Base-by-base conservation (phyloP, 495 filamentous ascomycete genomes). In the Geoglossum glabrum region DNA sequence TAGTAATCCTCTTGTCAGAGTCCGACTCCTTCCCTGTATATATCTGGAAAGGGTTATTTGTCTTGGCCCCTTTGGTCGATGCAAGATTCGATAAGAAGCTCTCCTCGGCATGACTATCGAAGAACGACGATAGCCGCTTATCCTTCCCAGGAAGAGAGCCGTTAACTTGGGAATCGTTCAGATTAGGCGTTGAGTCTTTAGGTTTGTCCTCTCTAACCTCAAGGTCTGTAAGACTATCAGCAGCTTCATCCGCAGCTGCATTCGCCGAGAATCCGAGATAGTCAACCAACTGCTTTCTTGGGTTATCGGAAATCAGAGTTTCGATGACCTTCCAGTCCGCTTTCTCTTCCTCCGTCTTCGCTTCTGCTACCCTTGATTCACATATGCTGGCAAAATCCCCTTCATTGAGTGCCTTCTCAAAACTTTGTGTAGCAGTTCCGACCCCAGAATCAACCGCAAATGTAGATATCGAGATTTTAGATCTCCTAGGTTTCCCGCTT, bases 281-380 rank as follows among this genome's bases (percentile, higher is more conserved):
- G 57, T 89, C 84, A 9, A 88, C 74, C 52, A 97, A 79, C 62
- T 83, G 79, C 66, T 83, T 82, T 54, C 88, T 78, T 43, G 87
- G 84, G 67, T 89, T 85, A 9, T 79, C 79, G 8, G 88, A 80
- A 40, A 88, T 82, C 66, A 97, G 69, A n/a, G 87, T 85, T 68
- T 90, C 80, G 59, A 99, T 83, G 28, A 95, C 86, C 68, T 83
- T 82, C 92, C 92, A 99, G 67, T 97, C 90, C 15, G 84, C 83
- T 74, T 86, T 95, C 66, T 96, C 92, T 61, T 90, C 85, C 1
- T 96, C 90, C 6, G 79, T 85, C 59, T 76, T 79, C 19, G 90
- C 85, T 54, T 78, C 70, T 10, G 77, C 69, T 45, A 85, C 81
- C 60, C 87, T 83, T n/a, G 78, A 76, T 64, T 92, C 82, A 66